These are phyloP conservation scores for Aureobasidium namibiae DNA, from an alignment of 2,329 filamentous ascomycete species.

Conservation along the genomic window DNA sequence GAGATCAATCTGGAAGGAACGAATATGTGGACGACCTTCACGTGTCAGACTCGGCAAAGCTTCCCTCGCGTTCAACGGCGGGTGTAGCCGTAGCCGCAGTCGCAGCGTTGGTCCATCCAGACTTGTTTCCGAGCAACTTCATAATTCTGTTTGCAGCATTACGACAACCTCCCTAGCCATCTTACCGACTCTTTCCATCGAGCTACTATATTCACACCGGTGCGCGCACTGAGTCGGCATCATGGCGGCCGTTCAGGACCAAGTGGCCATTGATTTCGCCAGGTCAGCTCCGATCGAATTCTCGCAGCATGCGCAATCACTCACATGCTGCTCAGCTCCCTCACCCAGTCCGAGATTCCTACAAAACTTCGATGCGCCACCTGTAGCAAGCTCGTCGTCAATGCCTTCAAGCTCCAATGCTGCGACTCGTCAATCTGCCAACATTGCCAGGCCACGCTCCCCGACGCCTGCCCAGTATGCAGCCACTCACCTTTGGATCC, in stretches of 20 bases:
- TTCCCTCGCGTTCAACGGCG: neutral
- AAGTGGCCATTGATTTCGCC: conserved; percentile 21
- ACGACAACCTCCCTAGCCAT: neutral
- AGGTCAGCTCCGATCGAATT: conserved; percentile 16
- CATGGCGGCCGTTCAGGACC: conserved; percentile 15
- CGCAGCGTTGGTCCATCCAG: neutral
- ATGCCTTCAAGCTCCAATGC: conserved; percentile 85
- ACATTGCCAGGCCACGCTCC: conserved; percentile 66
- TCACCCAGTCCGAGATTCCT: conserved; percentile 79
- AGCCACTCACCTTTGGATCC: conserved; percentile 81
- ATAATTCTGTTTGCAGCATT: neutral
- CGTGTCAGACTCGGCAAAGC: neutral
- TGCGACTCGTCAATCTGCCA: conserved; percentile 95
- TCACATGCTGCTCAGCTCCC: conserved; percentile 47
- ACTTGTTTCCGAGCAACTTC: neutral
- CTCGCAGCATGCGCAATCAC: neutral
- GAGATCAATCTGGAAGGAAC: neutral
- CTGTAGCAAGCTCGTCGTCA: conserved; percentile 83
- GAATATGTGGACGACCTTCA: neutral
- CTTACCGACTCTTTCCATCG: neutral
- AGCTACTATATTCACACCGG: neutral
- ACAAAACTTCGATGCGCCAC: conserved; percentile 91
- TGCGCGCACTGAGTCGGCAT: neutral
- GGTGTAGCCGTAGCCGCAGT: neutral
- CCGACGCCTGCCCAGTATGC: conserved; percentile 76